Base-by-base conservation (phyloP, 441 rosid genomes). In the Croton setiger region DNA sequence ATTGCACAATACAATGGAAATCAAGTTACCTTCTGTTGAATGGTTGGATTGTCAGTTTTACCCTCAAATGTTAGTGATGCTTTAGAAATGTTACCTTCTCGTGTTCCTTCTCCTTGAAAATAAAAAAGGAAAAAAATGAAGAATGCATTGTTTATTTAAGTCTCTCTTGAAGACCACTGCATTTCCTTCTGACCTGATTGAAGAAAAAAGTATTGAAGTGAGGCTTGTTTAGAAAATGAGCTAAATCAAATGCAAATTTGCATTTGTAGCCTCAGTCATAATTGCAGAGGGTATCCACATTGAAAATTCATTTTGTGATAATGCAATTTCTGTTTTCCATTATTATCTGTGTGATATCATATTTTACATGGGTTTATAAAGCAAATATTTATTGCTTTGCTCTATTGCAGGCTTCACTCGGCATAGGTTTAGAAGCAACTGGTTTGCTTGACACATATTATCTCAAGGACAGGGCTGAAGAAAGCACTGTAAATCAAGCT, bases 361-460 rank as follows among this genome's bases (percentile, higher is more conserved):
- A 18, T 41, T 10, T 36, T 64, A 7, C 41, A 27, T 51, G 52
- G 51, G 15, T n/a, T 2, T 4, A 37, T 17, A 21, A 36, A 27
- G 63, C 66, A 72, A 63, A 35, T 66, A 37, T 64, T 61, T 76
- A 37, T 64, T 45, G 35, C 61, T n/a, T 23, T 71, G 53, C 73
- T 78, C 66, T 72, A 71, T 69, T 63, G 69, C 78, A 88, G 94
- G 81, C 66, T 76, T 75, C 68, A 72, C 23, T 67, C 20, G 77
- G 70, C 51, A 75, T 65, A 71, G 82, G 60, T 64, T 60, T 59
- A 21, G 82, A 75, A 68, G 70, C 45, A 48, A 67, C 85, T 10
- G 80, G 73, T 70, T 96, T 96, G 64, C 96, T 91, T 68, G 86
- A 83, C 54, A 72, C 93, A 55, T 96, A 93, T 82, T 81, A 85